Base-by-base conservation (phyloP, 257 asterid species). In the Paulownia fortunei region DNA sequence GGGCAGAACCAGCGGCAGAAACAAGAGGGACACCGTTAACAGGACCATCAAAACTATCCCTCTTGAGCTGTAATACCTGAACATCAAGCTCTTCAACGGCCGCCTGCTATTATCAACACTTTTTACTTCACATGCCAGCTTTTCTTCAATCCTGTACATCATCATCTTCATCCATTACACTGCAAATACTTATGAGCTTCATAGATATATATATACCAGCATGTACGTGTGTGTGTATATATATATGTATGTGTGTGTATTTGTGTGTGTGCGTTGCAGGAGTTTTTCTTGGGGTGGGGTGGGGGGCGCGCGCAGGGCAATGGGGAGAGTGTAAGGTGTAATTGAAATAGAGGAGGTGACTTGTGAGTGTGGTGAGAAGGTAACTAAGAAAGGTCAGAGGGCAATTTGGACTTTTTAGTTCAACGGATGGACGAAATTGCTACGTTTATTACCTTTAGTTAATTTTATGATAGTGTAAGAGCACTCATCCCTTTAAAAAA, bases 1-100 rank as follows among this genome's bases (percentile, higher is more conserved):
- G 19, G 91, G 89, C 74, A 87, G 47, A 67, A 81, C 12, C 4
- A 74, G 81, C 76, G 96, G 96, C 55, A 86, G 79, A 34, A 86
- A 39, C 86, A 83, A 61, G 81, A 86, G 86, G 10, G 80, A 49
- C n/a, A 69, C 2, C 3, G 90, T 82, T 0, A 87, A 15, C 2
- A 83, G 9, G 10, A 76, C 64, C 91, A 85, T 83, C 6, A 78
- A 8, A 12, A 52, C 69, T 0, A 80, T 23, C 11, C 26, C 73
- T 68, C 73, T 83, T 2, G 56, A 64, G 55, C 81, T 81, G 37
- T 65, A 78, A 52, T 52, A 62, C 32, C 69, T 10, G 1, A 62
- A 52, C 88, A 82, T 86, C 77, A 81, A 63, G n/a, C 6, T 26
- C 27, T 42, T 67, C n/a, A 44, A 42, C 39, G 77, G 58, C n/a